Evolutionary conservation across 2,329 filamentous ascomycete species (phyloP).

Genomic region (Fusarium staphyleae): DNA sequence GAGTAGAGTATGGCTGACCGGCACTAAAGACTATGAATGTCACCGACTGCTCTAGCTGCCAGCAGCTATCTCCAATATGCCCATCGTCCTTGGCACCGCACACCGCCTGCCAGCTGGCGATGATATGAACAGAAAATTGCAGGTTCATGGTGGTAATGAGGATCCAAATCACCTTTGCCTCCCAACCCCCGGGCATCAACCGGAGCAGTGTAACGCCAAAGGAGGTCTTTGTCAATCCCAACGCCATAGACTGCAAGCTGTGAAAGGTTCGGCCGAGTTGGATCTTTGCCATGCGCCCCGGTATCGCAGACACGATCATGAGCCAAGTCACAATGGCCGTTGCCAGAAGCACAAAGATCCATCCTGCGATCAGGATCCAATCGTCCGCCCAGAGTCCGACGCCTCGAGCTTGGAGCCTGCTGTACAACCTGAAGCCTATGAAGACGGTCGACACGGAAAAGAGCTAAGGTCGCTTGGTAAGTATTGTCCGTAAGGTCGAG

Average conservation of each 20-base stretch:
- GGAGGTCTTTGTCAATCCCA: background rate
- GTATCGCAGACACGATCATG: background rate
- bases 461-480: background rate
- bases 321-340: background rate
- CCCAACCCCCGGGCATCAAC: slow-evolving; percentile 1
- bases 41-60: background rate
- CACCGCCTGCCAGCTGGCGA: background rate
- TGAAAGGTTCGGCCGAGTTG: background rate
- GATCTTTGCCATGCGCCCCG: background rate
- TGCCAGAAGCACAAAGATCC: background rate
- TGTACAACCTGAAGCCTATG: background rate
- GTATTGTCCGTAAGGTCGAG: too few relatives aligned
- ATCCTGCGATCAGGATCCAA: background rate
- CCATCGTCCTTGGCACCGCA: background rate
- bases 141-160: background rate
- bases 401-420: background rate
- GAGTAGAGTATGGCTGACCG: background rate
- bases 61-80: background rate
- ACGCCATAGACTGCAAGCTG: background rate
- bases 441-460: background rate
- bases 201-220: slow-evolving; percentile 1
- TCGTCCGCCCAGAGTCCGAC: background rate
- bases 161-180: slow-evolving; percentile 1
- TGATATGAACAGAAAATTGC: background rate
- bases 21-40: background rate